Evolutionary conservation across 768 basidiomycete genomes (phyloP).

Genomic region (Lactarius sanguifluus): DNA sequence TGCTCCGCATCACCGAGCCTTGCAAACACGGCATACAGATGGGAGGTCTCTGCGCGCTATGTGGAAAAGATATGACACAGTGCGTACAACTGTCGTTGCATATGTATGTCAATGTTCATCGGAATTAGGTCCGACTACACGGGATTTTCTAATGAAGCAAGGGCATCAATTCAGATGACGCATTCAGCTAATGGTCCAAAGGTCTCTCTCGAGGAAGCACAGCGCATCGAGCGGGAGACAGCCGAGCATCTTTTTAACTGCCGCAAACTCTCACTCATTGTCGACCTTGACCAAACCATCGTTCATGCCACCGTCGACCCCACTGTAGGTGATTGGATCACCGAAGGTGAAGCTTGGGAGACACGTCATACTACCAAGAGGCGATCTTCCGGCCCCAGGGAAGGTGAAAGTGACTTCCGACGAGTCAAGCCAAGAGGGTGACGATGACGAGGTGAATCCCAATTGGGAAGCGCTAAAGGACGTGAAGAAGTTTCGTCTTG

Average conservation of each 20-base stretch:
- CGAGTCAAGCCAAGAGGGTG: conserved; percentile 36
- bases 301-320: conserved; percentile 99
- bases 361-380: conserved; percentile 44
- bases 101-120: conserved; percentile 27
- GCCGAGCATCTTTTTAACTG: conserved; percentile 72
- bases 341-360: conserved; percentile 82
- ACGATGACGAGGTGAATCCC: conserved; percentile 68
- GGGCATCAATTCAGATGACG: conserved; percentile 91
- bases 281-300: conserved; percentile 98
- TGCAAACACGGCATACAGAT: conserved; percentile 96
- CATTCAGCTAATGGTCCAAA: conserved; percentile 90
- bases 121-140: conserved; percentile 74
- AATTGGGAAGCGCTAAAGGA: conserved; percentile 92
- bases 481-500: conserved; percentile 84
- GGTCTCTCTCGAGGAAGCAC: conserved; percentile 90
- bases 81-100: conserved; percentile 41
- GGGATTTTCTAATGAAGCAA: conserved; percentile 80
- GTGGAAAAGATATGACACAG: conserved; percentile 95
- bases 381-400: conserved; percentile 37
- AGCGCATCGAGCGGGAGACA: conserved; percentile 81
- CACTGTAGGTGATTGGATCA: conserved; percentile 96
- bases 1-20: conserved; percentile 76
- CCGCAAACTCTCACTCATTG: conserved; percentile 88
- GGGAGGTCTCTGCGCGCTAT: conserved; percentile 88
- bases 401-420: conserved; percentile 41